Base-by-base conservation (phyloP, 768 basidiomycete species). In the Lactarius quietus region DNA sequence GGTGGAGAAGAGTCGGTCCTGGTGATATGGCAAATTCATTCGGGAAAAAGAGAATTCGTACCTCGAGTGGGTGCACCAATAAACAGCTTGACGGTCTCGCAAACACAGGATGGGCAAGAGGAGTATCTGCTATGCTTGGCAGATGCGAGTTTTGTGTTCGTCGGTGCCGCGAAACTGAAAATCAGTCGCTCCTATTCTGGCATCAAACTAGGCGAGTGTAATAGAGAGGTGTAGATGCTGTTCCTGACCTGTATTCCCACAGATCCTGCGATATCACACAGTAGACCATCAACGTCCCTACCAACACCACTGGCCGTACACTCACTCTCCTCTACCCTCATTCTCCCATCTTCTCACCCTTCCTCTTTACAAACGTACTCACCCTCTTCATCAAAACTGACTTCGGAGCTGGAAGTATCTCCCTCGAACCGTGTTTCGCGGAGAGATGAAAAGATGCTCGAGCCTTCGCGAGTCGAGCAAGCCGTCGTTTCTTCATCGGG, bases 1-100 rank as follows among this genome's bases (percentile, higher is more conserved):
- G 96, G 94, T 67, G 97, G 97, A 53, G 93, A 97, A 75, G 97
- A 98, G 74, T 84, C 90, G 36, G 96, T 98, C 12, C 76, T 99
- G n/a, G 95, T 98, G 43, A 89, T 96, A 64, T 99, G 97, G 97
- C 93, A 97, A 73, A 74, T 99, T 48, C 88, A 93, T 68, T 86
- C 89, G 0, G 91, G 92, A 6, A 91, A 87, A 75, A 89, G 87
- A 73, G 95, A 97, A 74, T 98, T 93, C 73, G 84, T 98, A 2
- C 95, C 97, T 36, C 86, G 97, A 58, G 81, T 98, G 14, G 95
- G 96, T 20, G 88, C 93, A 3, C 87, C 94, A 6, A 91, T 98
- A 61, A 83, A 81, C 70, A 86, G 84, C 39, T 80, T 95, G 38
- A 81, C 86, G 4, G 78, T 90, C 51, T 82, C 81, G 8, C 83